Percentiles rank a stretch among this genome's conserved stretches.
Conservation (phyloP, 306 rosid genomes). For the Acacia crassicarpa region DNA sequence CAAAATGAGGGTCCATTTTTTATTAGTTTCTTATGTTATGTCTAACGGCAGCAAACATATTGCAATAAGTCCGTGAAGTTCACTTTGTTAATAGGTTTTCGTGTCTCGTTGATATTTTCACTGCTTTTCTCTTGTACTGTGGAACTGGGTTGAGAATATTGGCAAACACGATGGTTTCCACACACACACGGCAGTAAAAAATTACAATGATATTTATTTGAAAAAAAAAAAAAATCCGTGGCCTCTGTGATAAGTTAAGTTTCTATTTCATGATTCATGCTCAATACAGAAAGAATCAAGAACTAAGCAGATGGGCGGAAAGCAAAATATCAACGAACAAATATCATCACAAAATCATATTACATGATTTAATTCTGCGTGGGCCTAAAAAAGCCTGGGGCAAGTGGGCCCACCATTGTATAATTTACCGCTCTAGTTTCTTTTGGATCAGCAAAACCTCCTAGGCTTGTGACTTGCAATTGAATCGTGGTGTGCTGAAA, state of each 20-base stretch:
- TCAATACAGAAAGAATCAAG: background rate
- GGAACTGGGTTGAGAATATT: background rate
- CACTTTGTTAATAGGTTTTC: no score
- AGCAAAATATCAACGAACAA: no score
- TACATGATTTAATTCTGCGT: no score
- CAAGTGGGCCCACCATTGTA: background rate
- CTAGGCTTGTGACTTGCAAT: background rate
- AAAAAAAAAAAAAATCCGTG: background rate
- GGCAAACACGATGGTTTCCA: background rate
- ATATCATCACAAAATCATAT: no score
- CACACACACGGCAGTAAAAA: no score
- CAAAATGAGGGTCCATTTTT: background rate
- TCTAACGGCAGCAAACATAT: background rate
- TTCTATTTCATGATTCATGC: background rate
- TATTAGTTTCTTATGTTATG: background rate
- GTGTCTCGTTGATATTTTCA: background rate
- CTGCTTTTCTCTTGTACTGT: background rate
- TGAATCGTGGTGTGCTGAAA: slow-evolving; percentile 23
- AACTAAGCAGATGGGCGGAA: no score
- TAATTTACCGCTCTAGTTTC: background rate
- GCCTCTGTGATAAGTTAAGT: background rate
- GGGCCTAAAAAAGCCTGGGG: background rate
- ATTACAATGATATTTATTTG: no score
- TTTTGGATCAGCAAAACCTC: background rate
- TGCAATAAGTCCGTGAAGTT: background rate